phyloP scores from a whole-genome alignment of 176 grass and related monocot species.

The Thalia dealbata region DNA sequence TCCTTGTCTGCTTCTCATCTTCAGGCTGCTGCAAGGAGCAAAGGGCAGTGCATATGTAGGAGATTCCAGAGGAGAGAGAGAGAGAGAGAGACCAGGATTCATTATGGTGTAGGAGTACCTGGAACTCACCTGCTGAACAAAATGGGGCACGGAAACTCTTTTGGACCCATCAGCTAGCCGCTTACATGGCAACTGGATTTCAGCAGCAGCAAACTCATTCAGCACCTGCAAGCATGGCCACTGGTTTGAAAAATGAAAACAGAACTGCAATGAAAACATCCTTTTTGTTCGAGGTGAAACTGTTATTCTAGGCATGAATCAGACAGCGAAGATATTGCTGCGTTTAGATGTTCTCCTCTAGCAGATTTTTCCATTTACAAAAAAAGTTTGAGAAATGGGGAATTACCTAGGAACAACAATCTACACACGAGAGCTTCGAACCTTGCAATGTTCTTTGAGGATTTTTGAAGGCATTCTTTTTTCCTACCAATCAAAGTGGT shows the following conservation, averaged over 20 bases:
- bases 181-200: slow-evolving; percentile 41
- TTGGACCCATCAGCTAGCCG: slow-evolving; percentile 72
- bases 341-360: too few species aligned
- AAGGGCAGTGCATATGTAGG: not conserved
- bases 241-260: not conserved
- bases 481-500: too few species aligned
- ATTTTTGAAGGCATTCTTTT: too few species aligned
- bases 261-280: not conserved
- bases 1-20: slow-evolving; percentile 28
- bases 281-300: slow-evolving; percentile 8
- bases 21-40: slow-evolving; percentile 19
- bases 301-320: not conserved
- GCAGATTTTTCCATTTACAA: too few species aligned
- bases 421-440: too few species aligned
- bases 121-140: slow-evolving; percentile 35
- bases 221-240: slow-evolving; percentile 41
- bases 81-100: not conserved
- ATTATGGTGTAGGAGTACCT: not conserved
- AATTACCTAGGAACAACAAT: too few species aligned
- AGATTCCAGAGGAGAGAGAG: too few species aligned
- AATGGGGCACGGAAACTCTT: slow-evolving; percentile 66
- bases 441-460: too few species aligned
- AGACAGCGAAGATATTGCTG: too few species aligned
- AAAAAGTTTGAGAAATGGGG: too few species aligned
- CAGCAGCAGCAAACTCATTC: slow-evolving; percentile 47